These are phyloP conservation scores for Sporopachydermia lactativora DNA, from an alignment of 805 yeast species.

Conservation along the genomic window DNA sequence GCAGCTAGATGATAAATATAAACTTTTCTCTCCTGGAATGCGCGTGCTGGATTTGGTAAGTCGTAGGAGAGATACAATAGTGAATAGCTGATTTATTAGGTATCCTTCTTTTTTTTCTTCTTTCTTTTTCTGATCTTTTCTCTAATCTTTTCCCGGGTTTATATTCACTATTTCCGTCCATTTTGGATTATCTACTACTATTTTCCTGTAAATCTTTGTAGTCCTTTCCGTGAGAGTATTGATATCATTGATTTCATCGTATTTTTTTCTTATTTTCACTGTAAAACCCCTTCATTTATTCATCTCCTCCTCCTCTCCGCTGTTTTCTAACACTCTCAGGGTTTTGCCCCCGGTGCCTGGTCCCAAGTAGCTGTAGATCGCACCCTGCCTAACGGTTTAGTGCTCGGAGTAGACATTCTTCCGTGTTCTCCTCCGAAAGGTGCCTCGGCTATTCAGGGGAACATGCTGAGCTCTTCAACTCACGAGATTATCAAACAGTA, in stretches of 20 bases:
- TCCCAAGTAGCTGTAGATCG: slow-evolving; percentile 62
- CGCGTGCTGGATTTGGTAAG: slow-evolving; percentile 64
- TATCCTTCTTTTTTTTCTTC: slow-evolving; percentile 14
- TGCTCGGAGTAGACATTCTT: slow-evolving; percentile 74
- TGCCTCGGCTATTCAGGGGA: slow-evolving; percentile 72
- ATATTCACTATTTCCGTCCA: too few relatives aligned
- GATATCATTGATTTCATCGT: too few relatives aligned
- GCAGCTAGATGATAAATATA: slow-evolving; percentile 55
- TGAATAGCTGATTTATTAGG: too few relatives aligned
- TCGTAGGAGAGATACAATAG: too few relatives aligned
- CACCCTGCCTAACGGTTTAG: slow-evolving; percentile 34
- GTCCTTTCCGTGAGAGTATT: too few relatives aligned
- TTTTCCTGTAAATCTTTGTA: too few relatives aligned
- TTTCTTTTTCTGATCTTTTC: not conserved
- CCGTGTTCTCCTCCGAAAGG: slow-evolving; percentile 73
- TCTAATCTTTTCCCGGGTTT: too few relatives aligned
- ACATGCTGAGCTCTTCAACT: slow-evolving; percentile 56
- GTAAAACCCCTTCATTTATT: too few relatives aligned
- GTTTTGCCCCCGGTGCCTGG: slow-evolving; percentile 95
- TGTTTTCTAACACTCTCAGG: slow-evolving; percentile 23
- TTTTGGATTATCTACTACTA: too few relatives aligned
- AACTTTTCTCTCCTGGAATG: slow-evolving; percentile 38
- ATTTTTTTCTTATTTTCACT: too few relatives aligned
- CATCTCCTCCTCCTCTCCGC: too few relatives aligned
- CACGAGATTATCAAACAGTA: slow-evolving; percentile 40